phyloP scores from a whole-genome alignment of 345 rosid genomes.

The Aquilaria sinensis region DNA sequence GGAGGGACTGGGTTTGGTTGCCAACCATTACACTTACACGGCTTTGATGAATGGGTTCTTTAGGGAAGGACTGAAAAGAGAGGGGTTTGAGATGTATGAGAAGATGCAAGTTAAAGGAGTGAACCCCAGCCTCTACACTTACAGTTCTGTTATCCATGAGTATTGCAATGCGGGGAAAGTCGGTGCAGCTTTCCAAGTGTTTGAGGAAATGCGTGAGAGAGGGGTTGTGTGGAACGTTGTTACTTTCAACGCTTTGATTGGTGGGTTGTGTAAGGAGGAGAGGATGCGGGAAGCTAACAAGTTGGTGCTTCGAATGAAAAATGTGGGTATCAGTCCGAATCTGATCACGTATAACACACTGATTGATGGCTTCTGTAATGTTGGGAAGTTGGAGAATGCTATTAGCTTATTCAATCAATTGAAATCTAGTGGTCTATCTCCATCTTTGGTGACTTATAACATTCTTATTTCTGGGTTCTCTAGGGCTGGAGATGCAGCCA shows the following conservation, averaged over 20 bases:
- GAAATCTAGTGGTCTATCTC: constrained; percentile 49
- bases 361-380: constrained; percentile 51
- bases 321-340: constrained; percentile 41
- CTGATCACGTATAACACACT: constrained; percentile 60
- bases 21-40: constrained; percentile 65
- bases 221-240: constrained; percentile 52
- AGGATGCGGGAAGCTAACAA: constrained; percentile 44
- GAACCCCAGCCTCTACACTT: constrained; percentile 49
- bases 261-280: constrained; percentile 47
- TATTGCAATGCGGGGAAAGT: constrained; percentile 43
- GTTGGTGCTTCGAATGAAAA: constrained; percentile 39
- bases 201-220: constrained; percentile 71
- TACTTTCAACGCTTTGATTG: constrained; percentile 52
- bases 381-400: constrained; percentile 39
- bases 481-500: constrained; percentile 33
- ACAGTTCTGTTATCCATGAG: constrained; percentile 52
- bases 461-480: constrained; percentile 46
- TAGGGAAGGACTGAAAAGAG: constrained; percentile 44
- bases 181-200: constrained; percentile 40
- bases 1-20: constrained; percentile 49
- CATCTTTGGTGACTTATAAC: constrained; percentile 61
- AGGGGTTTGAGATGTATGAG: constrained; percentile 54
- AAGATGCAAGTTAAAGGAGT: constrained; percentile 54
- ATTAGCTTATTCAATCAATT: constrained; percentile 38
- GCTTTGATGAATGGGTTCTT: constrained; percentile 68